These are phyloP conservation scores for Penicillium pulvis DNA, from an alignment of 495 filamentous ascomycete genomes.

Conservation along the genomic window DNA sequence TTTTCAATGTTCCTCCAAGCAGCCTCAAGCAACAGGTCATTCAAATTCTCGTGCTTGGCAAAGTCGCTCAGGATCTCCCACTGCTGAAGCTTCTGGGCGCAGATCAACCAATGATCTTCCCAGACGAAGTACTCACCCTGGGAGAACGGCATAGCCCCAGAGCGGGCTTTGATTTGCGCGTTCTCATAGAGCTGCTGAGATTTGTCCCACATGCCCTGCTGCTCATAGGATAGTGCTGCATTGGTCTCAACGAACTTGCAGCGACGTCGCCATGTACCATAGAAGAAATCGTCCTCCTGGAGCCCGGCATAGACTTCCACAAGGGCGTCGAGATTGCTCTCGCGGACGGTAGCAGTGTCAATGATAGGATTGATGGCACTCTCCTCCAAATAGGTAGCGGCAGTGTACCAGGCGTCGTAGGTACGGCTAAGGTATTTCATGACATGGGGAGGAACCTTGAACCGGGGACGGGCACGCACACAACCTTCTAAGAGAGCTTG, in stretches of 20 bases:
- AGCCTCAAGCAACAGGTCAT: constrained; percentile 93
- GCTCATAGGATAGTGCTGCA: constrained; percentile 93
- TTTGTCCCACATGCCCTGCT: constrained; percentile 99
- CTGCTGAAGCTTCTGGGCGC: constrained; percentile 96
- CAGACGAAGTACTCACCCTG: constrained; percentile 97
- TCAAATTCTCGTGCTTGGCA: constrained; percentile 98
- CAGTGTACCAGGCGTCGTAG: constrained; percentile 95
- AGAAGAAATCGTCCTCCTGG: constrained; percentile 95
- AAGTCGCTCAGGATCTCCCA: constrained; percentile 98
- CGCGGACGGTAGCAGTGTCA: constrained; percentile 78
- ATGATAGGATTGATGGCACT: constrained; percentile 78
- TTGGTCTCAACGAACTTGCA: constrained; percentile 97
- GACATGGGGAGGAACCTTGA: constrained; percentile 92
- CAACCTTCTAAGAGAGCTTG: constrained; percentile 85
- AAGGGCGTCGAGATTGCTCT: constrained; percentile 92
- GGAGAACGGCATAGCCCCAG: constrained; percentile 89
- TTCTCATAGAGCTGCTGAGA: constrained; percentile 94
- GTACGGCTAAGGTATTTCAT: constrained; percentile 90
- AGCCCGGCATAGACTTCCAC: constrained; percentile 86
- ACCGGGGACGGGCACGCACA: constrained; percentile 76
- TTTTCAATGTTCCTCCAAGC: constrained; percentile 92
- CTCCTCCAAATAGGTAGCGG: constrained; percentile 80
- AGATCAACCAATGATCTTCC: constrained; percentile 99
- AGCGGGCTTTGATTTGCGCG: constrained; percentile 95
- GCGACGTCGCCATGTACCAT: constrained; percentile 93